Base-by-base conservation (phyloP, 202 grass and related monocot species). In the Panicum hallii region DNA sequence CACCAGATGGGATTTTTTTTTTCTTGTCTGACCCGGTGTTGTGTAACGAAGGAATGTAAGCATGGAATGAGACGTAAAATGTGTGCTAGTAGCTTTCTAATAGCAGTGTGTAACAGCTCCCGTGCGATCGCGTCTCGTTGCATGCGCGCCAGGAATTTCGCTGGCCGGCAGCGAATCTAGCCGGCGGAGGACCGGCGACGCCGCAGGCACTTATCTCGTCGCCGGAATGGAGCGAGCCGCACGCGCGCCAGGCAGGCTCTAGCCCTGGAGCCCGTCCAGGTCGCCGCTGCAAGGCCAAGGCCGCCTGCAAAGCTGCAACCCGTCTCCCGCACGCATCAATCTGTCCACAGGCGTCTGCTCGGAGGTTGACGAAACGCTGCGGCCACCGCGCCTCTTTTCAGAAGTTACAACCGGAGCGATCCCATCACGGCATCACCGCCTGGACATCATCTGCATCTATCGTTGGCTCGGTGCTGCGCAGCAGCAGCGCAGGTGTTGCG, bases 121-220 rank as follows among this genome's bases (percentile, higher is more conserved):
- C 64, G 26, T 34, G 58, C 0, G 7, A 0, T 28, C 26, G 5
- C 12, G 11, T 28, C 60, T 30, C 60, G 14, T 14, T 14, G 14
- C 9, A 17, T 11, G 34, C 11, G 11, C 67, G 19, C 66, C 74
- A 74, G 48, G 78, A 86, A 86, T 44, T 86, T 74, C 17, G 42
- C 60, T 62, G 73, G 78, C 47, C 63, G 5, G 75, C 41, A 84
- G 80, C n/a, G 70, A 58, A 54, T 77, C 4, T 36, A 63, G 32
- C 58, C 17, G 67, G 11, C 26, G 4, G 48, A 48, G 26, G 55
- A 26, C 75, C 4, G 75, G 13, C 6, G 70, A 54, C 19, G 47
- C 71, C 72, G 79, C 88, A 87, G 84, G 84, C 73, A 26, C 26
- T 26, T 74, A 44, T 79, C 67, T 48, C 67, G 72, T 89, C 78